These are phyloP conservation scores for Annona squamosa DNA, from an alignment of 164 flowering plant species.

Conservation along the genomic window DNA sequence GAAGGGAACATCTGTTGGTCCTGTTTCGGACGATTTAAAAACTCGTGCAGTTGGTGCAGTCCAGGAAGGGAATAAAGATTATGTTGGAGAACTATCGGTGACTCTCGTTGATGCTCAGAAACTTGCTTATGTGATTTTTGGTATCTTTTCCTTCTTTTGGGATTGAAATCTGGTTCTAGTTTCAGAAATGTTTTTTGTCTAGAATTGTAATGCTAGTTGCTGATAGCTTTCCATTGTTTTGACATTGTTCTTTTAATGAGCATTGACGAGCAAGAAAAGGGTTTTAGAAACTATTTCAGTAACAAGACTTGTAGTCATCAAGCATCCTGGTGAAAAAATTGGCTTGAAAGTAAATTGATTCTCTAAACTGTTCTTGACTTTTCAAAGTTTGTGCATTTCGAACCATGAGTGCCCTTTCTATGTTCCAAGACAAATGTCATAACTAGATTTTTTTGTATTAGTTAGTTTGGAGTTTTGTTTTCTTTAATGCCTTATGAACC, in stretches of 20 bases:
- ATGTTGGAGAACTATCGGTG: constrained; percentile 87
- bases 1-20: constrained; percentile 86
- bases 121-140: constrained; percentile 63
- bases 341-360: neutral
- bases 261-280: neutral
- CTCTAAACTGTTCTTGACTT: neutral
- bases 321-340: neutral
- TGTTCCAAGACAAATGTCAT: neutral
- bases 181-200: neutral
- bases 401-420: neutral
- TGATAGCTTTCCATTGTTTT: neutral
- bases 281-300: neutral
- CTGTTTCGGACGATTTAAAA: constrained; percentile 46
- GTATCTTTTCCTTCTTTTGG: constrained; percentile 28
- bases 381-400: neutral
- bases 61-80: constrained; percentile 82
- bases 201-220: neutral
- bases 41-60: constrained; percentile 54
- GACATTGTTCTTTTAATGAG: neutral
- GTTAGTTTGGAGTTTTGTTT: neutral
- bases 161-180: neutral
- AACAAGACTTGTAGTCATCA: neutral
- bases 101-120: constrained; percentile 93
- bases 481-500: neutral
- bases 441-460: too few relatives aligned